Evolutionary conservation across 2,329 filamentous ascomycete genomes (phyloP), one percentile per base, ranked within the genome.

Genomic region (Colletotrichum sublineola): DNA sequence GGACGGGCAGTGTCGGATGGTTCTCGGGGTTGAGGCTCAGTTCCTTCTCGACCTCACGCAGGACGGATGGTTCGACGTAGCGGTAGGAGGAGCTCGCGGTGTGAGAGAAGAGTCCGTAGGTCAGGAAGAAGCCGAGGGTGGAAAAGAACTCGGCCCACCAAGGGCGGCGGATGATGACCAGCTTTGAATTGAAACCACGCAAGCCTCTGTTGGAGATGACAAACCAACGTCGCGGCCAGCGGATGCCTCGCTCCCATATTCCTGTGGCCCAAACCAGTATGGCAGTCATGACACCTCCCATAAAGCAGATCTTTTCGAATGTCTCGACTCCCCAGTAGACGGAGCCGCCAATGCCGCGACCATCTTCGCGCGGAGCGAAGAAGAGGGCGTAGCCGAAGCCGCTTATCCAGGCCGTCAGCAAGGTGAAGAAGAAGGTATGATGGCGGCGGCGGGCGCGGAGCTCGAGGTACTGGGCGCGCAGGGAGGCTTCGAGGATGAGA

Each of bases 251-350:
- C 79, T 98, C 96, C 93, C 96, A 99, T 81, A 98, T 95, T 38
- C 96, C 96, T 0, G 96, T 98, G 20, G 91, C 95, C 94, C 95
- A 98, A 76, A 98, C 92, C 46, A 99, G 86, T 55, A 95, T 87
- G 46, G 90, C 93, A 0, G 95, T 98, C 72, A 98, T 92, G 71
- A 97, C 88, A 58, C 96, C 96, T 33, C 94, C 95, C 82, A 97
- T 93, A 79, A 98, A 93, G 78, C 94, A 96, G 65, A 99, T 90
- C 81, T 96, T 97, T 83, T 98, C 94, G 9, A 90, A 89, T 80
- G 93, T 94, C 78, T 98, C 96, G 4, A 98, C 90, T 38, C 97
- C 92, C 96, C 96, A 98, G 86, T 99, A 99, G 65, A 97, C 94
- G 18, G 93, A 96, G 42, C 96, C 96, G 64, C 96, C 96, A 7